These are phyloP conservation scores for Plasmodium yoelii DNA, from an alignment of 169 alveolate species.

Conservation along the genomic window DNA sequence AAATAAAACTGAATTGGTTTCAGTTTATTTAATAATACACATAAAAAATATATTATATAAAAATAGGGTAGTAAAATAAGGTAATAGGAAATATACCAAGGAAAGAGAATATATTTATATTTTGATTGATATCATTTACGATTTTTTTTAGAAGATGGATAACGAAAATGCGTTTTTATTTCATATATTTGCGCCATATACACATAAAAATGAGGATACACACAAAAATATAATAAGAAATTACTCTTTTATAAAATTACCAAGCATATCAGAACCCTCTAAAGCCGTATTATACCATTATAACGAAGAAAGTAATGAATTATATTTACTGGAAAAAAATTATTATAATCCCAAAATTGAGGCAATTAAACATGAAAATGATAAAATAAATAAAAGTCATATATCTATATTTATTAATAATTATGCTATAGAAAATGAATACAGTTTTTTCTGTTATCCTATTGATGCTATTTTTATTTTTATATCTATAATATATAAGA, in stretches of 20 bases:
- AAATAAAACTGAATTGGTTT: too few species aligned
- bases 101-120: neutral
- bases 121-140: too few species aligned
- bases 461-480: constrained; percentile 61
- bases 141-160: neutral
- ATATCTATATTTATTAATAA: constrained; percentile 68
- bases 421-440: constrained; percentile 52
- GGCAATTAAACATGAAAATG: constrained; percentile 37
- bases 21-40: neutral
- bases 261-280: constrained; percentile 65
- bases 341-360: constrained; percentile 68
- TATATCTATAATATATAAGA: constrained; percentile 50
- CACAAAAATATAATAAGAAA: constrained; percentile 9
- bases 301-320: constrained; percentile 29
- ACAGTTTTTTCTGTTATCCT: constrained; percentile 63
- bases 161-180: constrained; percentile 49
- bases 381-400: constrained; percentile 66
- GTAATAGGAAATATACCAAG: neutral
- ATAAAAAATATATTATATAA: neutral
- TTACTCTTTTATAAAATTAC: constrained; percentile 58
- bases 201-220: neutral
- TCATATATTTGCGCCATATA: constrained; percentile 31
- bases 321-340: constrained; percentile 55
- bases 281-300: constrained; percentile 46
- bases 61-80: too few species aligned